Evolutionary conservation across 2,329 filamentous ascomycete species (phyloP).

Genomic region (Escovopsis sp.): DNA sequence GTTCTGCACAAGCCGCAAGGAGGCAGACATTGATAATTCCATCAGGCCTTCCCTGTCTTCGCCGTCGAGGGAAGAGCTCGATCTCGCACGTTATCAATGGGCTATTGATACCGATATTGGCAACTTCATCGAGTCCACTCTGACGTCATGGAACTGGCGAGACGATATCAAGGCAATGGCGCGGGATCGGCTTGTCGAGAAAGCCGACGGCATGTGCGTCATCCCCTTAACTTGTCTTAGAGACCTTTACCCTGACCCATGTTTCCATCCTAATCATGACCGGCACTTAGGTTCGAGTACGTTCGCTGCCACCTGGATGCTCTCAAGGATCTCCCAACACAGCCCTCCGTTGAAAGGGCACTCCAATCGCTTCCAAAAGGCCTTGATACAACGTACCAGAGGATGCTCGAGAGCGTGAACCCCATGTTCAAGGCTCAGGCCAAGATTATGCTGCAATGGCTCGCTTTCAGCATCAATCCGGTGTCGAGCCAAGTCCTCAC

Average conservation of each 20-base stretch:
- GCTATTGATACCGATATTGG: background rate
- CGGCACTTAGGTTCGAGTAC: constrained; percentile 3
- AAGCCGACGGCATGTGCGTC: constrained; percentile 2
- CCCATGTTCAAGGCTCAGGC: background rate
- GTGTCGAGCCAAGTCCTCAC: background rate
- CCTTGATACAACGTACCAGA: constrained; percentile 4
- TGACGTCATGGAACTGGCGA: background rate
- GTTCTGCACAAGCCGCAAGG: background rate
- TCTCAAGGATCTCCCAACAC: background rate
- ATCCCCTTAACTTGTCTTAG: no score
- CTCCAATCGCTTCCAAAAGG: constrained; percentile 2
- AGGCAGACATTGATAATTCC: background rate
- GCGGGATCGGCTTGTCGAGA: background rate
- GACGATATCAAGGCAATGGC: background rate
- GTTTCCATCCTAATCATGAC: no score
- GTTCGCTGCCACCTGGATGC: constrained; percentile 1
- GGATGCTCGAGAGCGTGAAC: constrained; percentile 1
- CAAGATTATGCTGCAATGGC: constrained; percentile 3
- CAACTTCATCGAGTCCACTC: constrained; percentile 1
- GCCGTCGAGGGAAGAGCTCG: background rate
- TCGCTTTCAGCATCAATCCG: background rate
- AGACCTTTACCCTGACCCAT: background rate
- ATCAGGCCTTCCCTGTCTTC: background rate
- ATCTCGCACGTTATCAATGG: background rate
- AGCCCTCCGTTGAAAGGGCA: background rate